Base-by-base conservation (phyloP, 805 yeast genomes). In the Candida silvicultrix region DNA sequence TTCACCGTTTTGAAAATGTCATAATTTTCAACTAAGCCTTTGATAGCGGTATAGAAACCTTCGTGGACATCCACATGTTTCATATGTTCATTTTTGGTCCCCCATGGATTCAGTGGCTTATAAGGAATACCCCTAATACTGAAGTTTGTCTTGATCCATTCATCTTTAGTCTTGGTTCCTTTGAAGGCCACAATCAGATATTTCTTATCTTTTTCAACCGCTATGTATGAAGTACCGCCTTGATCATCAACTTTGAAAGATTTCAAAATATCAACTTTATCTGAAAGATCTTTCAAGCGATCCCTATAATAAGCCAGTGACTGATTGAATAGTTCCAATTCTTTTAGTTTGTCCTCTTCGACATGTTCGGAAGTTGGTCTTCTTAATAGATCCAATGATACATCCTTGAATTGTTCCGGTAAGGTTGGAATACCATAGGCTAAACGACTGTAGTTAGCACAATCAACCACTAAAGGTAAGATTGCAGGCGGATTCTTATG, bases 1-100 rank as follows among this genome's bases (percentile, higher is more conserved):
- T 64, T 52, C 2, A 80, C 62, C 8, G 56, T 62, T 10, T 63
- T 51, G 32, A 75, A 57, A 31, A 74, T 40, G 10, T 29, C 18
- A 29, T 28, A 40, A 6, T 15, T 10, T 8, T 23, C n/a, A 4
- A 10, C 12, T 18, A 18, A 11, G 16, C 16, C 19, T 12, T n/a
- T 29, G 7, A 40, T 16, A 18, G 36, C 35, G 2, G n/a, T 16
- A 29, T 40, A 40, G n/a, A 40, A 40, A 2, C 42, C 42, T 6
- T 12, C 23, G 19, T 40, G 42, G 7, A 40, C 36, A 7, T 10
- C n/a, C 9, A 40, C 29, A 29, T 40, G 11, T 18, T 40, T 28
- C 12, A 25, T 10, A 7, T 10, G 18, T 14, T 28, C 23, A n/a
- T 29, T 18, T 3, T 8, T 7, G 5, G 18, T 20, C 18, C 19